Evolutionary conservation across 176 grass and related monocot species (phyloP).

Genomic region (Musa itinerans): DNA sequence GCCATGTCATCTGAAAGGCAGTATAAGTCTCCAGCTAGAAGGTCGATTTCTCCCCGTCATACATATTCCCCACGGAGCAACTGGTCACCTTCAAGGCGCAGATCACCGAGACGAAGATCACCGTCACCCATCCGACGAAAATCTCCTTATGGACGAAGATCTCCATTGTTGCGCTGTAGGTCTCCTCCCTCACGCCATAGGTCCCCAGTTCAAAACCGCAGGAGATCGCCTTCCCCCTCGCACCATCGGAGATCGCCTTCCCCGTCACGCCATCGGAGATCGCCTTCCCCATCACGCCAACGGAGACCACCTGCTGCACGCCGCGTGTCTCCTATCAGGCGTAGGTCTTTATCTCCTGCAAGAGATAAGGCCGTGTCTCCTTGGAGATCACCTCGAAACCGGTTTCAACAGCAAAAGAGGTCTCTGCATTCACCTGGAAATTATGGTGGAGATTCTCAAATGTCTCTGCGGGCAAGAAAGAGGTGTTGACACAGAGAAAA

Average conservation of each 20-base stretch:
- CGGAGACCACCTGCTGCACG: background rate
- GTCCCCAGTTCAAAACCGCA: constrained; percentile 38
- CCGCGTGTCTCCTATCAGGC: constrained; percentile 42
- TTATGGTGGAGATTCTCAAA: constrained; percentile 29
- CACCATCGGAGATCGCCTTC: background rate
- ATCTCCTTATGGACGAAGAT: constrained; percentile 41
- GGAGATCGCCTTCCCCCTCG: background rate
- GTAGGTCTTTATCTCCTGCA: constrained; percentile 29
- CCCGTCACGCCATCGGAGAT: background rate
- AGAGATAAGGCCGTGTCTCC: constrained; percentile 28
- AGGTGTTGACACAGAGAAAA: constrained; percentile 27
- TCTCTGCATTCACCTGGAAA: constrained; percentile 31
- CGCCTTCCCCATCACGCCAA: background rate
- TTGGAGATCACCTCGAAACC: constrained; percentile 11
- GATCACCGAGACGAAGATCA: constrained; percentile 45
- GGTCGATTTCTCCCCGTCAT: constrained; percentile 41
- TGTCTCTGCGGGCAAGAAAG: constrained; percentile 41
- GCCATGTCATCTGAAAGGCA: constrained; percentile 36
- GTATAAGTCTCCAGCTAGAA: constrained; percentile 26
- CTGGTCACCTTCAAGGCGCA: constrained; percentile 30
- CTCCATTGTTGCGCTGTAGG: constrained; percentile 38
- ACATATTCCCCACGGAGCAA: constrained; percentile 46
- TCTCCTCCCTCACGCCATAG: constrained; percentile 34
- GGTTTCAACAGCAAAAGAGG: constrained; percentile 33
- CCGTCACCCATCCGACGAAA: constrained; percentile 25